These are phyloP conservation scores for Agastache rugosa DNA, from an alignment of 257 asterid genomes.

Conservation along the genomic window DNA sequence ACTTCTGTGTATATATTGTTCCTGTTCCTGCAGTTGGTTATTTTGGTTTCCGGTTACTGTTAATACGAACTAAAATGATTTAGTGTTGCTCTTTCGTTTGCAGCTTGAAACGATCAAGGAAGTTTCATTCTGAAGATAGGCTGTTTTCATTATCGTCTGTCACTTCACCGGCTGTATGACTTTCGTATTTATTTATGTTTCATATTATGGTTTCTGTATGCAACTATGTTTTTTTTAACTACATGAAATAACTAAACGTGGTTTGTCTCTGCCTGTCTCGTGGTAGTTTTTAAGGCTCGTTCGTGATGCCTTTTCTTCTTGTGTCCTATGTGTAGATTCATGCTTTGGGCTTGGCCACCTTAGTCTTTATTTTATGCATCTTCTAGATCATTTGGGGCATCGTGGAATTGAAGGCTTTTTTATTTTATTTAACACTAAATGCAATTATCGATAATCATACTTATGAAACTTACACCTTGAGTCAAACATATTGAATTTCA, in stretches of 20 bases:
- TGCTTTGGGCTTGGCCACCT: slow-evolving; percentile 9
- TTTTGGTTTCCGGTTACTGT: neutral
- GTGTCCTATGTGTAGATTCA: slow-evolving; percentile 1
- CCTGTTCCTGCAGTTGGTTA: neutral
- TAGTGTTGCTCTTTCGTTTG: slow-evolving; percentile 31
- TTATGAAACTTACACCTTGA: neutral
- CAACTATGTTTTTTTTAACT: neutral
- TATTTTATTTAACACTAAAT: neutral
- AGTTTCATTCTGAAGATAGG: slow-evolving; percentile 97
- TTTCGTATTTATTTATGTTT: slow-evolving; percentile 24
- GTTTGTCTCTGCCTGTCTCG: neutral
- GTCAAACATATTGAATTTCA: slow-evolving; percentile 14
- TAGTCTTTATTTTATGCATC: neutral
- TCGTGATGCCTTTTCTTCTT: neutral
- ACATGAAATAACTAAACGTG: neutral
- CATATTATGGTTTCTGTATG: slow-evolving; percentile 11
- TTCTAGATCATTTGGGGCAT: neutral
- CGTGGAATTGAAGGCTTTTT: neutral
- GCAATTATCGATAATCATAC: neutral
- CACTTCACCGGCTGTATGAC: slow-evolving; percentile 92
- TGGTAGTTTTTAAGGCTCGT: neutral
- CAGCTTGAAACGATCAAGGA: slow-evolving; percentile 95
- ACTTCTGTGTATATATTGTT: neutral
- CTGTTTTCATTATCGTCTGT: slow-evolving; percentile 93
- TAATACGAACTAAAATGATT: slow-evolving; percentile 28